Evolutionary conservation across 352 stramenopile genomes (phyloP).

Genomic region (Globisporangium mamillatum): DNA sequence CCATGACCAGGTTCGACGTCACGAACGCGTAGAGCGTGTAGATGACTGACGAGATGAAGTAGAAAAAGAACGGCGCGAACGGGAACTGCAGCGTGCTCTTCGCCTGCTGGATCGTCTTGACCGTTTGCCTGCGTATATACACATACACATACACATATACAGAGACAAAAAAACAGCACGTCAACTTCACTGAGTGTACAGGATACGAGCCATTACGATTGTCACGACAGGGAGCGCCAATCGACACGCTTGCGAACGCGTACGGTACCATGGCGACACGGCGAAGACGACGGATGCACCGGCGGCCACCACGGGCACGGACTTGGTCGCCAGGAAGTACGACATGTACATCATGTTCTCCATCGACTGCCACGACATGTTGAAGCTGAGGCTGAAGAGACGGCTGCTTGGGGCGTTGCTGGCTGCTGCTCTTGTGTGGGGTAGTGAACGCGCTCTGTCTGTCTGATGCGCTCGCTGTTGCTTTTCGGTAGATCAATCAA

Average conservation of each 20-base stretch:
- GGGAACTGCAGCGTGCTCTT: slow-evolving; percentile 75
- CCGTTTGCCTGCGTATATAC: slow-evolving; percentile 39
- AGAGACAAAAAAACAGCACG: not conserved
- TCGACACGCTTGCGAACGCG: not conserved
- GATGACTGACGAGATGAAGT: slow-evolving; percentile 80
- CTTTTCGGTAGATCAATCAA: slow-evolving; percentile 2
- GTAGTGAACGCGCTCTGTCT: not conserved
- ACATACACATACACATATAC: not conserved
- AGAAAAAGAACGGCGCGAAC: slow-evolving; percentile 84
- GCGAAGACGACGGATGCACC: slow-evolving; percentile 65
- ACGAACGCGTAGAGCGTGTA: slow-evolving; percentile 75
- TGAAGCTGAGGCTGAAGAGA: not conserved
- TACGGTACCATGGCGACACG: slow-evolving; percentile 56
- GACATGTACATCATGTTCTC: slow-evolving; percentile 67
- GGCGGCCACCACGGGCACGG: slow-evolving; percentile 58
- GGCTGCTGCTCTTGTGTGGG: not conserved
- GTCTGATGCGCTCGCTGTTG: not conserved
- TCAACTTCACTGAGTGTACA: not conserved
- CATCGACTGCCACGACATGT: slow-evolving; percentile 60
- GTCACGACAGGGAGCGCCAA: not conserved
- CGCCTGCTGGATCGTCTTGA: slow-evolving; percentile 55
- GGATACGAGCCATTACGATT: not conserved
- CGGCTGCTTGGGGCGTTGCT: not conserved
- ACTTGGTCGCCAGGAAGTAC: slow-evolving; percentile 60
- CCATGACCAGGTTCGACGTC: slow-evolving; percentile 60